These are phyloP conservation scores for Luffa aegyptiaca DNA, from an alignment of 306 rosid species.

Conservation along the genomic window DNA sequence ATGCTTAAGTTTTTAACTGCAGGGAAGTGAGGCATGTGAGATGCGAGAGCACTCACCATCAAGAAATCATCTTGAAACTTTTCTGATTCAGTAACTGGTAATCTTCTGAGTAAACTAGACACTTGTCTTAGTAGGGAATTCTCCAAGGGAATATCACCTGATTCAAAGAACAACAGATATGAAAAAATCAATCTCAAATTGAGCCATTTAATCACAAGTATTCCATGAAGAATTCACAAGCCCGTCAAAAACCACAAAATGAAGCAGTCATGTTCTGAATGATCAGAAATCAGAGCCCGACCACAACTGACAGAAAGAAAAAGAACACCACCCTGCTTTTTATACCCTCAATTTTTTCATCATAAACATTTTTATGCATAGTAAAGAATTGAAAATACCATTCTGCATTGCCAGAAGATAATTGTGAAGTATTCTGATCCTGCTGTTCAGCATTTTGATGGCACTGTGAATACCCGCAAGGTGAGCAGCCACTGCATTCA, in stretches of 20 bases:
- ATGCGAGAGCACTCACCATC: slow-evolving; percentile 49
- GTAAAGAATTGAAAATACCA: slow-evolving; percentile 29
- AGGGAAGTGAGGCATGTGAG: not conserved
- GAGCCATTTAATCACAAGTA: not conserved
- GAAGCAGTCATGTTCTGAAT: not conserved
- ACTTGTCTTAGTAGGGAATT: slow-evolving; percentile 87
- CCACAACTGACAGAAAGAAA: not conserved
- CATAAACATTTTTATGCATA: not conserved
- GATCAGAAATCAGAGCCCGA: not conserved
- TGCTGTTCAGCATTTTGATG: slow-evolving; percentile 94
- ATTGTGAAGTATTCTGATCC: slow-evolving; percentile 81
- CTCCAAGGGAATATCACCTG: slow-evolving; percentile 84
- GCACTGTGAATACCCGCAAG: slow-evolving; percentile 93
- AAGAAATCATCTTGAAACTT: slow-evolving; percentile 90
- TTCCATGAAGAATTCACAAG: not conserved
- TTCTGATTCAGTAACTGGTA: slow-evolving; percentile 82
- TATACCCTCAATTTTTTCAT: not conserved
- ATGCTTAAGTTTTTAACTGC: not conserved
- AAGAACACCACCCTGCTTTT: not conserved
- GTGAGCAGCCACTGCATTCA: slow-evolving; percentile 85
- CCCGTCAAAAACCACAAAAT: not conserved
- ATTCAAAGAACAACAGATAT: not conserved
- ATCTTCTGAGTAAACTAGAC: slow-evolving; percentile 81
- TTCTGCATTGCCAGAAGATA: slow-evolving; percentile 88
- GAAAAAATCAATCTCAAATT: not conserved